phyloP scores from a whole-genome alignment of 257 asterid species.

The Echites panduratus region DNA sequence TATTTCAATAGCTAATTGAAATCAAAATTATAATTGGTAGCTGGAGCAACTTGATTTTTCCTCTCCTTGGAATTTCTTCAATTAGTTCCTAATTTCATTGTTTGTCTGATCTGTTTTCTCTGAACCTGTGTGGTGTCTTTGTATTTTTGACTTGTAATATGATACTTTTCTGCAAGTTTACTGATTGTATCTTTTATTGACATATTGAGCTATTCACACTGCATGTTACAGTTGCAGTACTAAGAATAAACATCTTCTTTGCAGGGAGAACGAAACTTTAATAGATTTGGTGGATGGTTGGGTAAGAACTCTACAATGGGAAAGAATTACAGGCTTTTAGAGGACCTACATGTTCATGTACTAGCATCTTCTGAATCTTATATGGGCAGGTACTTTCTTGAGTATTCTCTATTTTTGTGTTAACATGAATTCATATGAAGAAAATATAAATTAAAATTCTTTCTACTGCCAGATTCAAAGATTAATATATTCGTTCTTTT shows the following conservation, averaged over 20 bases:
- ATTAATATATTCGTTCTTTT: not conserved
- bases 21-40: not conserved
- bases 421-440: not conserved
- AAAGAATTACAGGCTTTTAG: slow-evolving; percentile 79
- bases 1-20: not conserved
- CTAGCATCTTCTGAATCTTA: slow-evolving; percentile 83
- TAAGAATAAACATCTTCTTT: slow-evolving; percentile 3
- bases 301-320: slow-evolving; percentile 94
- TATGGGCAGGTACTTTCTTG: slow-evolving; percentile 60
- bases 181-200: not conserved
- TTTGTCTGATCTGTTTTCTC: not conserved
- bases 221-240: not conserved
- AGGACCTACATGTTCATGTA: slow-evolving; percentile 87
- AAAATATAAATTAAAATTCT: slow-evolving; percentile 2
- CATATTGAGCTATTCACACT: not conserved
- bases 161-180: not conserved
- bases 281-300: slow-evolving; percentile 98
- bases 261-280: slow-evolving; percentile 94
- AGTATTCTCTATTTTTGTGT: slow-evolving; percentile 1
- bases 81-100: not conserved
- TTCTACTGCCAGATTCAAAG: not conserved
- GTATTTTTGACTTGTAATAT: not conserved
- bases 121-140: slow-evolving; percentile 2
- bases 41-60: not conserved
- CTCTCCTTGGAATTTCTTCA: not conserved